Evolutionary conservation across 768 basidiomycete species (phyloP).

Genomic region (Mycena amicta): DNA sequence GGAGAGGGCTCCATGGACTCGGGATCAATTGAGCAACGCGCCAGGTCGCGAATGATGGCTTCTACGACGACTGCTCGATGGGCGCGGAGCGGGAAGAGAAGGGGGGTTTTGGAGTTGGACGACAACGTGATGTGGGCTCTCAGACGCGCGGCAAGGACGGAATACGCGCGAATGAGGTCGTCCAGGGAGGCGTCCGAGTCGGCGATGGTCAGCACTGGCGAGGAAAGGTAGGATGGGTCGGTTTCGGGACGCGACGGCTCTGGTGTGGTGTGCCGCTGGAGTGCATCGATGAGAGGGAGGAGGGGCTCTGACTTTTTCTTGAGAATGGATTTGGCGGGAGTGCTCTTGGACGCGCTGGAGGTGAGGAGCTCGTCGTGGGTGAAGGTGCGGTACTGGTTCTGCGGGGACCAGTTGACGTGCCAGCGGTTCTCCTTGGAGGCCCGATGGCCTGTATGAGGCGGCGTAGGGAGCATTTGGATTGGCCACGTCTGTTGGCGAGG

Average conservation of each 20-base stretch:
- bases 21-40: slow-evolving; percentile 66
- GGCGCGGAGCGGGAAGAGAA: slow-evolving; percentile 71
- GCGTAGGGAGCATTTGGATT: slow-evolving; percentile 21
- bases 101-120: slow-evolving; percentile 62
- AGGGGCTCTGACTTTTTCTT: slow-evolving; percentile 50
- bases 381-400: slow-evolving; percentile 50
- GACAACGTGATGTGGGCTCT: slow-evolving; percentile 45
- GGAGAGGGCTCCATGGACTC: slow-evolving; percentile 24
- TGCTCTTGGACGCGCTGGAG: slow-evolving; percentile 40
- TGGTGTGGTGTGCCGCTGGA: slow-evolving; percentile 68
- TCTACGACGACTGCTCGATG: slow-evolving; percentile 53
- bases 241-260: slow-evolving; percentile 71
- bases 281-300: slow-evolving; percentile 45
- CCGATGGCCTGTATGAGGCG: slow-evolving; percentile 29
- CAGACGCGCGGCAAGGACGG: slow-evolving; percentile 66
- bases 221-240: slow-evolving; percentile 64
- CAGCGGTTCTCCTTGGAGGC: slow-evolving; percentile 37
- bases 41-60: slow-evolving; percentile 70
- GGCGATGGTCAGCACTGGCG: slow-evolving; percentile 64
- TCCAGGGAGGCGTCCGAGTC: slow-evolving; percentile 47
- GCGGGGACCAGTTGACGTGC: slow-evolving; percentile 52
- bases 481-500: slow-evolving; percentile 5
- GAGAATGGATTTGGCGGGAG: slow-evolving; percentile 68
- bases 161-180: slow-evolving; percentile 76
- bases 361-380: slow-evolving; percentile 30